Conservation (phyloP, 2,329 filamentous ascomycete genomes). For the Teratosphaeria zuluensis region DNA sequence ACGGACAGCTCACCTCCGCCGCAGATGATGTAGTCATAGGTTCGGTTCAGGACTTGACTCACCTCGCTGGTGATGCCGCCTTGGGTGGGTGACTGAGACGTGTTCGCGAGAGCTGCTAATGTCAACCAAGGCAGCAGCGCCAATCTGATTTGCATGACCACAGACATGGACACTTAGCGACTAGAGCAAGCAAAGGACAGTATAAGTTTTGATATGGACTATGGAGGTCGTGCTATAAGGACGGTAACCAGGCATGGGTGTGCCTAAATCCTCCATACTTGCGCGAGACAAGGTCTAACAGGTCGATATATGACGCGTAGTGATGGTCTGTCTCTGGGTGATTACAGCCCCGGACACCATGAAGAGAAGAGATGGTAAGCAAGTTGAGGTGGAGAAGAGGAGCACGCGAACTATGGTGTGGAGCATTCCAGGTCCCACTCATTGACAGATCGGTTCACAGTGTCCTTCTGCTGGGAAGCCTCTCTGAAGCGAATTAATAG, state of each 20-base stretch:
- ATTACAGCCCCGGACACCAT: neutral
- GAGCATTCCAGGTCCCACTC: no score
- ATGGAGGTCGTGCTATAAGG: neutral
- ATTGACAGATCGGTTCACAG: no score
- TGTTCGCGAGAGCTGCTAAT: neutral
- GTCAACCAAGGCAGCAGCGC: neutral
- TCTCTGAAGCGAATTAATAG: no score
- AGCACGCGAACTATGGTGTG: neutral
- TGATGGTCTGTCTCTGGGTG: neutral
- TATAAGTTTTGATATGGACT: neutral
- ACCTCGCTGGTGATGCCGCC: slow-evolving; percentile 10
- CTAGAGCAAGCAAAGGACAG: neutral
- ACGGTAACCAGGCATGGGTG: no score
- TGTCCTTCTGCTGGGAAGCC: no score
- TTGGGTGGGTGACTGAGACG: neutral
- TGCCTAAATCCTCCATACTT: no score
- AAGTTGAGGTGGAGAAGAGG: neutral
- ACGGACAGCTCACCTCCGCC: slow-evolving; percentile 9
- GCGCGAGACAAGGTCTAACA: no score
- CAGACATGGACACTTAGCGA: neutral
- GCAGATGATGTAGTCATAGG: slow-evolving; percentile 17
- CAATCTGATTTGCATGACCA: neutral
- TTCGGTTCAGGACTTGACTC: slow-evolving; percentile 4
- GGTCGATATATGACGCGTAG: no score
- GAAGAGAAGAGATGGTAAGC: neutral